Conservation (phyloP, 75 land plant genomes). For the Pinus tabuliformis region DNA sequence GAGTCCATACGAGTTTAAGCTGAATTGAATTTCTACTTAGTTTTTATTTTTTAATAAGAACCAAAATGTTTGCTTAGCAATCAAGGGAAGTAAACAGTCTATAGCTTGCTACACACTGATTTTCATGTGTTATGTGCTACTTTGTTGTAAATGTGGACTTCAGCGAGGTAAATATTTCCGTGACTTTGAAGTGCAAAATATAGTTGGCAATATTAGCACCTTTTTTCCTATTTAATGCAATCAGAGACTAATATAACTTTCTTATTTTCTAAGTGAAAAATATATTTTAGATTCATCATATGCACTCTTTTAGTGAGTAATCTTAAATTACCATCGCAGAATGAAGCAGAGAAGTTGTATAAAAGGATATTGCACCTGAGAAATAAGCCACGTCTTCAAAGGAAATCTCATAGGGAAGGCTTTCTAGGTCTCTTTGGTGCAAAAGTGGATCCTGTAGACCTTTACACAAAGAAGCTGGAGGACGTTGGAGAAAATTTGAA, state of each 20-base stretch:
- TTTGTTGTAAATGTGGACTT: background rate
- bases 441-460: constrained; percentile 30
- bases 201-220: background rate
- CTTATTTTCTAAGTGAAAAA: background rate
- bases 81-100: background rate
- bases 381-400: constrained; percentile 10
- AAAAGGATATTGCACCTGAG: constrained; percentile 30
- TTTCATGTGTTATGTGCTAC: background rate
- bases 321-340: constrained; percentile 17
- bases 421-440: constrained; percentile 44
- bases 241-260: too few relatives aligned
- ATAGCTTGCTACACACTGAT: background rate
- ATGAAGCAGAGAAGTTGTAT: constrained; percentile 37
- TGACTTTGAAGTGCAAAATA: background rate
- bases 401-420: constrained; percentile 21
- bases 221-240: background rate
- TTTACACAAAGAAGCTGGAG: constrained; percentile 48
- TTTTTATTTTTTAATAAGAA: background rate
- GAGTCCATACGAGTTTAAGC: too few relatives aligned
- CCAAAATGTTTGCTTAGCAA: background rate
- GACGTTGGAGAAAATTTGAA: constrained; percentile 43
- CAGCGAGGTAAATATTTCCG: background rate
- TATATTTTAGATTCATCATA: background rate
- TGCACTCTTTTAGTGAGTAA: background rate
- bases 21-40: too few relatives aligned